A percentile compares a stretch with the other conserved stretches of the same genome.
These are phyloP conservation scores for Thinopyrum elongatum DNA, from an alignment of 176 grass and related monocot genomes.

Conservation along the genomic window DNA sequence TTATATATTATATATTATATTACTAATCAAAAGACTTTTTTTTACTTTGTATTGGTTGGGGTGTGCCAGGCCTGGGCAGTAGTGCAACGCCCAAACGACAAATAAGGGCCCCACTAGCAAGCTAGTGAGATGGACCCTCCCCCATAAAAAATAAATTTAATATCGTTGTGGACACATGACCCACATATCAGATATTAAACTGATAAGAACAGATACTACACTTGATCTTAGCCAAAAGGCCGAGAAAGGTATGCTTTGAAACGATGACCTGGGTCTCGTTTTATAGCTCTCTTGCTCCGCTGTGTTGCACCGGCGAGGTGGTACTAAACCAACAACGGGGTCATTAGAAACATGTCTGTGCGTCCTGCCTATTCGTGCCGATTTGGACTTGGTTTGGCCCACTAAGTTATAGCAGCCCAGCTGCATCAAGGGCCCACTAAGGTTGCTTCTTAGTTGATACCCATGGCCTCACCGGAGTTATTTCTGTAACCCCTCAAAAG, in stretches of 20 bases:
- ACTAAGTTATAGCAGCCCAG: too few species aligned
- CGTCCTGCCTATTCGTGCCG: too few species aligned
- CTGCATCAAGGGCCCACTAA: too few species aligned
- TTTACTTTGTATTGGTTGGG: neutral
- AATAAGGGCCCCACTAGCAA: neutral
- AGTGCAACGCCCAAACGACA: neutral
- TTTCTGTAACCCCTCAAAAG: too few species aligned
- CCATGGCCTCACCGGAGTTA: too few species aligned
- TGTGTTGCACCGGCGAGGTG: too few species aligned
- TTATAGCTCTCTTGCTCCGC: neutral
- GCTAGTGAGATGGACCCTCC: neutral
- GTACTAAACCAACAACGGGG: too few species aligned
- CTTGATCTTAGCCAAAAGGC: conserved; percentile 83
- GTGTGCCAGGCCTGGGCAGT: neutral
- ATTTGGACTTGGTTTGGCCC: too few species aligned
- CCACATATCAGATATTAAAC: conserved; percentile 51
- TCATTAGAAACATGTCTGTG: too few species aligned
- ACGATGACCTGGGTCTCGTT: neutral
- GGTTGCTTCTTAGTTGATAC: too few species aligned
- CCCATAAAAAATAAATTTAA: neutral
- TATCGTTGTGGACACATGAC: accelerated
- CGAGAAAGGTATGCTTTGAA: conserved; percentile 52
- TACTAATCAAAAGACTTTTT: too few species aligned
- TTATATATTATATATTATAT: too few species aligned
- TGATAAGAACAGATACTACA: conserved; percentile 81